A percentile compares a stretch with the other conserved stretches of the same genome.
phyloP scores from a whole-genome alignment of 148 eudicot genomes.

The Rheum nobile region DNA sequence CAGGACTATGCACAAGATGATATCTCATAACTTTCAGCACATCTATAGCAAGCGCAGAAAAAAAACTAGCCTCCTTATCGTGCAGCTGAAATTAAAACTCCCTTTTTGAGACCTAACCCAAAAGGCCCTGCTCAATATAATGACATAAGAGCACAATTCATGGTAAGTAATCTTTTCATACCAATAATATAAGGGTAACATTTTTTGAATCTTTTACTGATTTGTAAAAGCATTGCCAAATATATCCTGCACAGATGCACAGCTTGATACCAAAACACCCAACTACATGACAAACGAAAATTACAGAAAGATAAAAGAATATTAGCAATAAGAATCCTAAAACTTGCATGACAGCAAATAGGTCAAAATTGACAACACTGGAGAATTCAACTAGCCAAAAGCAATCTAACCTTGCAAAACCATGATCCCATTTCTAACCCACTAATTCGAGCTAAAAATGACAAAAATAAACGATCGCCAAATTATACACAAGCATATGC shows the following conservation, averaged over 20 bases:
- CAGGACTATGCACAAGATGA: slow-evolving; percentile 11
- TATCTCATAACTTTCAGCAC: slow-evolving; percentile 29
- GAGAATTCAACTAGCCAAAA: neutral
- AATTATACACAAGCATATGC: neutral
- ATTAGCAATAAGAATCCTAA: neutral
- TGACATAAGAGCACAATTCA: neutral
- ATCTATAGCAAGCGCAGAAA: neutral
- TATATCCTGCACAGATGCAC: neutral
- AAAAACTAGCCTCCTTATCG: neutral
- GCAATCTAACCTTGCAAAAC: neutral
- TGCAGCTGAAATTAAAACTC: neutral
- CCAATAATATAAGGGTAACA: neutral
- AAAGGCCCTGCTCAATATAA: neutral
- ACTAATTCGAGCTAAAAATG: neutral
- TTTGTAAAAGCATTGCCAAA: neutral
- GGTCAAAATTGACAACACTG: neutral
- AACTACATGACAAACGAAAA: neutral
- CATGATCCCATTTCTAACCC: neutral
- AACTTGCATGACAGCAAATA: neutral
- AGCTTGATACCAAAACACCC: neutral
- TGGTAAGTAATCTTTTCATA: neutral
- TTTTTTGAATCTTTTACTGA: neutral
- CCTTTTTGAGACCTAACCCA: neutral
- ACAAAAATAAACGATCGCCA: neutral
- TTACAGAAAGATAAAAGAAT: neutral